Conservation (phyloP, 179 eudicot species). For the Silene coronaria region DNA sequence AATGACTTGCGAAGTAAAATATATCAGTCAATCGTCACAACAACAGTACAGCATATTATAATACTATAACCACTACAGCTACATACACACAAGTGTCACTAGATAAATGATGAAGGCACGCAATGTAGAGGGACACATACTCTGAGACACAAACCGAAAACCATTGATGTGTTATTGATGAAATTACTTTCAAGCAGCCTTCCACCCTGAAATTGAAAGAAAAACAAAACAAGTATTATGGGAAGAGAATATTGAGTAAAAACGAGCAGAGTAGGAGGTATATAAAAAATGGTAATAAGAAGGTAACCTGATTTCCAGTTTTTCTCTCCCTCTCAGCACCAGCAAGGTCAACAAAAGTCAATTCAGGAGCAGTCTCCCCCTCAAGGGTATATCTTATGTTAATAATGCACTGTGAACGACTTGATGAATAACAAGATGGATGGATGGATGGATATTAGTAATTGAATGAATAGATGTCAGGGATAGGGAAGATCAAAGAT, state of each 20-base stretch:
- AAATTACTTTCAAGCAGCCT: slow-evolving; percentile 87
- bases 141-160: slow-evolving; percentile 79
- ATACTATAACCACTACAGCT: slow-evolving; percentile 5
- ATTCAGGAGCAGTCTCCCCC: slow-evolving; percentile 29
- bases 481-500: too few species aligned
- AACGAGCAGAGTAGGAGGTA: background rate
- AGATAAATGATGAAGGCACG: background rate
- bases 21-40: slow-evolving; percentile 4
- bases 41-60: background rate
- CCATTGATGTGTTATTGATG: slow-evolving; percentile 97
- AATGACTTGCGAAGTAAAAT: slow-evolving; percentile 50
- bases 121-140: slow-evolving; percentile 39
- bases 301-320: slow-evolving; percentile 86
- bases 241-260: background rate
- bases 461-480: too few species aligned
- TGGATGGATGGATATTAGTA: background rate
- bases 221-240: background rate
- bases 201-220: slow-evolving; percentile 49
- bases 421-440: slow-evolving; percentile 20
- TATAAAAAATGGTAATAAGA: background rate
- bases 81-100: background rate
- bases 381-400: slow-evolving; percentile 47
- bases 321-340: slow-evolving; percentile 94
- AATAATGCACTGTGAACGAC: slow-evolving; percentile 96
- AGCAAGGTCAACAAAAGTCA: slow-evolving; percentile 95